Conservation (phyloP, 305 asterid species). For the Nicotiana rustica region DNA sequence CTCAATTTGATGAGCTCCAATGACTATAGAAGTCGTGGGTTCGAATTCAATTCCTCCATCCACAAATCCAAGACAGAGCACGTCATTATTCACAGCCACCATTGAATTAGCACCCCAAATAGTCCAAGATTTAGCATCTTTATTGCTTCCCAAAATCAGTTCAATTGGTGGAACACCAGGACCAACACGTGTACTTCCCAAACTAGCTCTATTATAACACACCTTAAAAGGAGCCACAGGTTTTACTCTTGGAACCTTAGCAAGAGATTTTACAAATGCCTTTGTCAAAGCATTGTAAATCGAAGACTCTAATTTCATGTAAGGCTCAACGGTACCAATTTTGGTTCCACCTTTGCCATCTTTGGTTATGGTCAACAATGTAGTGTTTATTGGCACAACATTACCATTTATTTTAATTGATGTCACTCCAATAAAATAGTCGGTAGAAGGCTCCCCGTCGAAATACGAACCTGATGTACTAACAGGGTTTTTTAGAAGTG, state of each 20-base stretch:
- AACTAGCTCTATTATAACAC: slow-evolving; percentile 54
- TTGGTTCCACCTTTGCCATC: slow-evolving; percentile 42
- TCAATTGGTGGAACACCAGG: slow-evolving; percentile 63
- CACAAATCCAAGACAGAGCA: slow-evolving; percentile 64
- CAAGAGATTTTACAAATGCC: slow-evolving; percentile 24
- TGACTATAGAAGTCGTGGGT: slow-evolving; percentile 67
- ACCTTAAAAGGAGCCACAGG: slow-evolving; percentile 63
- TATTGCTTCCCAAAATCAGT: slow-evolving; percentile 56
- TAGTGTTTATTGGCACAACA: slow-evolving; percentile 27
- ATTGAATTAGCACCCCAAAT: slow-evolving; percentile 75
- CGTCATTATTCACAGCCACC: slow-evolving; percentile 47
- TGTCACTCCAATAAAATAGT: slow-evolving; percentile 39
- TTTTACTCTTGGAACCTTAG: slow-evolving; percentile 38
- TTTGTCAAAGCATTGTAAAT: slow-evolving; percentile 37
- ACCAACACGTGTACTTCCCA: slow-evolving; percentile 59
- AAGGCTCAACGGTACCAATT: slow-evolving; percentile 45
- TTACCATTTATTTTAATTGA: slow-evolving; percentile 36
- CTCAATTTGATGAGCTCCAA: slow-evolving; percentile 67
- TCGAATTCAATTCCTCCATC: slow-evolving; percentile 54
- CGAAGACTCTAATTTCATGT: slow-evolving; percentile 41
- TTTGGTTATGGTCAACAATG: slow-evolving; percentile 24
- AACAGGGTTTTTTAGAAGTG: not conserved
- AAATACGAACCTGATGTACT: not conserved
- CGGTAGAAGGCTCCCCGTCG: slow-evolving; percentile 5
- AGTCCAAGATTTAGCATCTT: slow-evolving; percentile 58